Conservation (phyloP, 2,329 filamentous ascomycete species). For the Metarhizium humberi region DNA sequence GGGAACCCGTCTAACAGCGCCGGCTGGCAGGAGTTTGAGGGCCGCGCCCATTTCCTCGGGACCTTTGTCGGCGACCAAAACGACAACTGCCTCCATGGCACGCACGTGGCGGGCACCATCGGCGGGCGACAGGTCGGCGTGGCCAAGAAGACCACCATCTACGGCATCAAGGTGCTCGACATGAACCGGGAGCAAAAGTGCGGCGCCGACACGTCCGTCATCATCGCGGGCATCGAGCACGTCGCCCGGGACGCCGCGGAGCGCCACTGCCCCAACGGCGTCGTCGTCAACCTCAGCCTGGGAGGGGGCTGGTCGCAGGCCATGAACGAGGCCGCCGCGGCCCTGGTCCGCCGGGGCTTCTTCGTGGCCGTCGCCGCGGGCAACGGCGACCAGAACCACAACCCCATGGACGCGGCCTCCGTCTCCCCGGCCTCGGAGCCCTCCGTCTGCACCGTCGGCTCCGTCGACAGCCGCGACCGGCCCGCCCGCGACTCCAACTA, state of each 20-base stretch:
- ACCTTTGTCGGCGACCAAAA: slow-evolving; percentile 22
- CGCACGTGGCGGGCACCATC: slow-evolving; percentile 24
- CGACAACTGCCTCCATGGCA: slow-evolving; percentile 13
- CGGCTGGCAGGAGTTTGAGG: slow-evolving; percentile 23
- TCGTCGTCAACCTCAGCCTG: slow-evolving; percentile 42
- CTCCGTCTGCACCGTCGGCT: slow-evolving; percentile 41
- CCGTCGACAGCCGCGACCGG: slow-evolving; percentile 28
- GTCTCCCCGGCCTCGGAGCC: slow-evolving; percentile 38
- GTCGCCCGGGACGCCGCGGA: slow-evolving; percentile 23
- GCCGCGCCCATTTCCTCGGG: slow-evolving; percentile 25
- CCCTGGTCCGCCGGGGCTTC: slow-evolving; percentile 30
- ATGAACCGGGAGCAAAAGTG: slow-evolving; percentile 23
- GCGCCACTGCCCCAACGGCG: slow-evolving; percentile 26
- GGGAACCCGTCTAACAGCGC: not conserved
- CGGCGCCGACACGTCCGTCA: slow-evolving; percentile 24
- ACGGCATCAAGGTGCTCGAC: slow-evolving; percentile 29
- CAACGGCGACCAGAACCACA: slow-evolving; percentile 20
- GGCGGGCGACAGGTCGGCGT: slow-evolving; percentile 26
- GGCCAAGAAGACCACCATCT: slow-evolving; percentile 26
- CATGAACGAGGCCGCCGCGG: slow-evolving; percentile 35
- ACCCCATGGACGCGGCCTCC: slow-evolving; percentile 26
- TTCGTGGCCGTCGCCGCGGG: slow-evolving; percentile 43
- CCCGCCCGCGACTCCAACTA: slow-evolving; percentile 43
- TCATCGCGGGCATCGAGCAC: slow-evolving; percentile 31
- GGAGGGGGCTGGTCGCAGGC: slow-evolving; percentile 31